These are phyloP conservation scores for Kluyveromyces marxianus DNA, from an alignment of 1,139 yeast species.

Conservation along the genomic window DNA sequence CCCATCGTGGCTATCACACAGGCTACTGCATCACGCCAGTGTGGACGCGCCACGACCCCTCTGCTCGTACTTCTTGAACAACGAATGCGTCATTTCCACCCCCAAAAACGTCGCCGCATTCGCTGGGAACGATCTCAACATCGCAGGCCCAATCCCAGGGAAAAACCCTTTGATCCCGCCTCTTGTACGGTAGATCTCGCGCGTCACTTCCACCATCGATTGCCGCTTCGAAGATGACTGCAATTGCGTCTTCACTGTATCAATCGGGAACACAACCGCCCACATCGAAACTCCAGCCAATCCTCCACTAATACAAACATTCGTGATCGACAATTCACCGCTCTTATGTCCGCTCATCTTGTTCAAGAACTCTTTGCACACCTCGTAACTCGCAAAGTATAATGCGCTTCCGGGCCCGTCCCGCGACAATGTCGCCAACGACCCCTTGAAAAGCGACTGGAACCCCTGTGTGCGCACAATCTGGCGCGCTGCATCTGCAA, in stretches of 20 bases:
- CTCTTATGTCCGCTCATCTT: conserved; percentile 22
- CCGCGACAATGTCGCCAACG: conserved; percentile 85
- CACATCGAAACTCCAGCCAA: conserved; percentile 96
- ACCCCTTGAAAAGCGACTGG: conserved; percentile 80
- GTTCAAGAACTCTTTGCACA: conserved; percentile 58
- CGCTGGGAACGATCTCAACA: conserved; percentile 93
- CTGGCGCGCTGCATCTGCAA: conserved; percentile 44
- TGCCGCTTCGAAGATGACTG: conserved; percentile 53
- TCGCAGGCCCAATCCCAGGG: conserved; percentile 97
- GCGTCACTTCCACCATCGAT: conserved; percentile 61
- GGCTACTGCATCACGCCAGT: too few relatives aligned
- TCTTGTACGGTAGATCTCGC: conserved; percentile 46
- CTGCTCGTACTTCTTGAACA: conserved; percentile 39
- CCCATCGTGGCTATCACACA: background rate
- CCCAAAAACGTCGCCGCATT: conserved; percentile 97
- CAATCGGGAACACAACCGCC: conserved; percentile 93
- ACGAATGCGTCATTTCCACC: conserved; percentile 77
- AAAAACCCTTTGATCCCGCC: conserved; percentile 90
- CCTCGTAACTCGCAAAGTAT: conserved; percentile 91
- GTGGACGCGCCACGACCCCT: conserved; percentile 3
- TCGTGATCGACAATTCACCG: conserved; percentile 51
- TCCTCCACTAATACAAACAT: conserved; percentile 88
- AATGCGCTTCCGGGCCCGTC: conserved; percentile 99
- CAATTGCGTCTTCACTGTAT: conserved; percentile 85
- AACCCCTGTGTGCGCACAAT: conserved; percentile 79